A percentile compares a stretch with the other conserved stretches of the same genome.
Evolutionary conservation across 495 filamentous ascomycete species (phyloP).

Genomic region (Hypoxylon cercidicola): DNA sequence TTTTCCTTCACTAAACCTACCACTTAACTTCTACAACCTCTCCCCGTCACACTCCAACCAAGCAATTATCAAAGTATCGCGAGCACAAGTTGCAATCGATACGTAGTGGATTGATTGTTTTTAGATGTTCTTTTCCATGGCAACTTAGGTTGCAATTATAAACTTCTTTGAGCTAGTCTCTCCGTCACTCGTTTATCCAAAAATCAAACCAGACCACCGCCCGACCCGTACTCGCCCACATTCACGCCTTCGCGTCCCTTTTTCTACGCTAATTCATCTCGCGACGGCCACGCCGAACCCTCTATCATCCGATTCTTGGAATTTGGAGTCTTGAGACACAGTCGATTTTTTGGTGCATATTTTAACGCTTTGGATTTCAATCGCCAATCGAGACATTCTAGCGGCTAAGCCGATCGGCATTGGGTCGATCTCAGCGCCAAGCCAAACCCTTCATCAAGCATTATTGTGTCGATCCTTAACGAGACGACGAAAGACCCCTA

Average conservation of each 20-base stretch:
- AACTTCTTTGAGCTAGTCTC: constrained; percentile 63
- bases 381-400: constrained; percentile 31
- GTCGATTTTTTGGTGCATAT: background rate
- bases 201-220: constrained; percentile 18
- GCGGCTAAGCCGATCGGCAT: constrained; percentile 35
- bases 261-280: constrained; percentile 21
- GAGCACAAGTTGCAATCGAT: constrained; percentile 34
- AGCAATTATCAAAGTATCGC: constrained; percentile 20
- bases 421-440: constrained; percentile 41
- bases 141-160: constrained; percentile 44
- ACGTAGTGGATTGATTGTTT: constrained; percentile 21
- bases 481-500: constrained; percentile 20
- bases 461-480: constrained; percentile 38
- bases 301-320: background rate
- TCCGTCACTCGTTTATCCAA: constrained; percentile 60
- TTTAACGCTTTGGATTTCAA: constrained; percentile 23
- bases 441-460: constrained; percentile 28
- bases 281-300: constrained; percentile 27
- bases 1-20: constrained; percentile 11
- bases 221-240: constrained; percentile 14
- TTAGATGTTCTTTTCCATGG: constrained; percentile 45
- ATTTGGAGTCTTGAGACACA: background rate
- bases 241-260: constrained; percentile 30
- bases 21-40: constrained; percentile 1
- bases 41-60: constrained; percentile 25